Conservation (phyloP, 176 grass and related monocot species). For the Oryza australiensis region DNA sequence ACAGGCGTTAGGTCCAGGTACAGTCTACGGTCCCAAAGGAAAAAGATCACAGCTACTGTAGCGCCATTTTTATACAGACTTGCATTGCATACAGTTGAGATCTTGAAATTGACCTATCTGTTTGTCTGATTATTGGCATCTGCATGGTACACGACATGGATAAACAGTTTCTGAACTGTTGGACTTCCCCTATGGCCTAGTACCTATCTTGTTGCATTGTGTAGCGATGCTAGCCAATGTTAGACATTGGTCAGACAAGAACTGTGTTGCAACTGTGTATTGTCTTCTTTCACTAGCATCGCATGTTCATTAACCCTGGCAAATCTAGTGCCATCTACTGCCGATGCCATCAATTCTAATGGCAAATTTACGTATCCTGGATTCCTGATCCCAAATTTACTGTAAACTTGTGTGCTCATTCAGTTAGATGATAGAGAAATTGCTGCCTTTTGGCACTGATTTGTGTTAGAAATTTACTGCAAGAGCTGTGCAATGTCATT, state of each 20-base stretch:
- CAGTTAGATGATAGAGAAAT: not conserved
- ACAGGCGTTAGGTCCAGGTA: not conserved
- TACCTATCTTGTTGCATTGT: conserved; percentile 18
- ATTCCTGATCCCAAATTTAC: not conserved
- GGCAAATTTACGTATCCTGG: not conserved
- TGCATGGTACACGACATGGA: conserved; percentile 6
- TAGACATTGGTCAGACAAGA: conserved; percentile 4
- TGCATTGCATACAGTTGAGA: conserved; percentile 4
- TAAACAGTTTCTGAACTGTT: conserved; percentile 28
- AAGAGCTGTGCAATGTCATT: not conserved
- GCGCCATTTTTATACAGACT: not conserved
- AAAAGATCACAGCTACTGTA: not conserved
- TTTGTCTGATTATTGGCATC: conserved; percentile 22
- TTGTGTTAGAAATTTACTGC: conserved; percentile 1
- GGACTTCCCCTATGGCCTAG: not conserved
- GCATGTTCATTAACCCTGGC: not conserved
- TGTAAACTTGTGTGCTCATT: not conserved
- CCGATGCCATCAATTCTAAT: not conserved
- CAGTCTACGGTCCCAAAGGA: not conserved
- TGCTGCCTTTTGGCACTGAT: not conserved
- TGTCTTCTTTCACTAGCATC: conserved; percentile 24
- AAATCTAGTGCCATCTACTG: not conserved
- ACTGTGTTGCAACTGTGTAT: conserved; percentile 11
- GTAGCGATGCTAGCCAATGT: not conserved
- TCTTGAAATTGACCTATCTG: not conserved